Evolutionary conservation across 352 stramenopile species (phyloP), one percentile per base, ranked within the genome.

Genomic region (Phytophthora tubulina): DNA sequence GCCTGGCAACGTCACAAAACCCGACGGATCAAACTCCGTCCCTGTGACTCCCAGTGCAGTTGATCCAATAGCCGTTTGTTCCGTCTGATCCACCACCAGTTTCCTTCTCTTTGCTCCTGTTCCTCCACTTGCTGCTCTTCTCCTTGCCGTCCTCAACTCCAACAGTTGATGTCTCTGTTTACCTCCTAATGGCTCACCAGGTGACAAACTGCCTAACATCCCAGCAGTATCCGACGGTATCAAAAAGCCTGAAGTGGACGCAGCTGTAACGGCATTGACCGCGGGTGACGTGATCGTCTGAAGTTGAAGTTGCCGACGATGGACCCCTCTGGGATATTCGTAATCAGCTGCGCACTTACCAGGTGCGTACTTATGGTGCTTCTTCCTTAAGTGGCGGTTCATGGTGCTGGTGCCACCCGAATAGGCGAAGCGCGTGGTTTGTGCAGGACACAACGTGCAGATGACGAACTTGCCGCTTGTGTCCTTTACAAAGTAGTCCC

Each of bases 401-500:
- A 95, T 95, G 10, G 88, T 95, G 72, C 81, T 91, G 11, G 88
- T 95, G 51, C 88, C 88, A 10, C 88, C 88, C 32, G 88, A 95
- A 66, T 95, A 95, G 31, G 88, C 88, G 68, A 95, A 95, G 44
- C 86, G 82, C 52, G 88, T 93, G 30, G 67, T 78, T 62, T 89
- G 83, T 21, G 80, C 74, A 6, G 88, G 81, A 36, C 88, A 95
- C 17, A 93, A 63, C 46, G 85, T 92, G 68, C 88, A 95, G 14
- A 93, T 78, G 14, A 95, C 86, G 63, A 82, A 95, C 72, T 95
- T 95, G 52, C 84, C 85, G 30, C 79, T 90, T 39, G 75, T 68
- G 61, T 92, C 85, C 60, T 93, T 93, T 54, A 92, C 73, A 65
- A 95, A 95, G 65, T 91, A 93, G 76, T 95, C 85, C 88, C 88